Conservation (phyloP, 2,329 filamentous ascomycete genomes). For the Microdochium trichocladiopsis region DNA sequence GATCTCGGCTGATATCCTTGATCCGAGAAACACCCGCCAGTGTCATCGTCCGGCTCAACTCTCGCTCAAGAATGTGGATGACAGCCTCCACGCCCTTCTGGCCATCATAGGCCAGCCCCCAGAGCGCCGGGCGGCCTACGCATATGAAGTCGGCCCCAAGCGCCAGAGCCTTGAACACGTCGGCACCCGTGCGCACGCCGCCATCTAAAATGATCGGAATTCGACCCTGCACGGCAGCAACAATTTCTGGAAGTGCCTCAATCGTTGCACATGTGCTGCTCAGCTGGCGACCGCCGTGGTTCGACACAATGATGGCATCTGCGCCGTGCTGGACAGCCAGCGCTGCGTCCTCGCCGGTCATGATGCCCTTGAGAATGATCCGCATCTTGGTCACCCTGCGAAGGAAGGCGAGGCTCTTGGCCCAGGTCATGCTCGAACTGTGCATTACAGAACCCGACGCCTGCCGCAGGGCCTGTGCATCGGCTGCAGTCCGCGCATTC, state of each 20-base stretch:
- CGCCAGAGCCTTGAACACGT: conserved; percentile 7
- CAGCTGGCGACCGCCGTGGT: conserved; percentile 1
- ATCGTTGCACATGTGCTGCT: background rate
- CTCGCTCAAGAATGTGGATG: conserved; percentile 6
- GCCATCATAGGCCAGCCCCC: conserved; percentile 5
- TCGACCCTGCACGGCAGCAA: conserved; percentile 4
- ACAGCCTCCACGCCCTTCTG: conserved; percentile 5
- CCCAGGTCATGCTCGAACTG: conserved; percentile 13
- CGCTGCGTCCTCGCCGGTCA: conserved; percentile 11
- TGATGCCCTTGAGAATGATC: conserved; percentile 13
- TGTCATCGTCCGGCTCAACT: conserved; percentile 8
- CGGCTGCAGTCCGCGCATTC: conserved; percentile 9
- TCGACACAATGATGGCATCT: conserved; percentile 11
- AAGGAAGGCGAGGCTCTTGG: conserved; percentile 11
- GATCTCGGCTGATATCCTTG: background rate
- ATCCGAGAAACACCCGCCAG: conserved; percentile 1
- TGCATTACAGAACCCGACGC: conserved; percentile 7
- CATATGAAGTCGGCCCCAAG: conserved; percentile 5
- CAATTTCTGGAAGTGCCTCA: conserved; percentile 2
- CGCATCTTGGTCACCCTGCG: conserved; percentile 14
- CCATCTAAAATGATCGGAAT: conserved; percentile 12
- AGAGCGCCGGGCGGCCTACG: conserved; percentile 5
- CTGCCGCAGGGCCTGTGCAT: conserved; percentile 7
- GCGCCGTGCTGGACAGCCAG: conserved; percentile 9
- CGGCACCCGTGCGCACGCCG: conserved; percentile 3